These are phyloP conservation scores for Ceraceosorus guamensis DNA, from an alignment of 1,284 basidiomycete species.

Conservation along the genomic window DNA sequence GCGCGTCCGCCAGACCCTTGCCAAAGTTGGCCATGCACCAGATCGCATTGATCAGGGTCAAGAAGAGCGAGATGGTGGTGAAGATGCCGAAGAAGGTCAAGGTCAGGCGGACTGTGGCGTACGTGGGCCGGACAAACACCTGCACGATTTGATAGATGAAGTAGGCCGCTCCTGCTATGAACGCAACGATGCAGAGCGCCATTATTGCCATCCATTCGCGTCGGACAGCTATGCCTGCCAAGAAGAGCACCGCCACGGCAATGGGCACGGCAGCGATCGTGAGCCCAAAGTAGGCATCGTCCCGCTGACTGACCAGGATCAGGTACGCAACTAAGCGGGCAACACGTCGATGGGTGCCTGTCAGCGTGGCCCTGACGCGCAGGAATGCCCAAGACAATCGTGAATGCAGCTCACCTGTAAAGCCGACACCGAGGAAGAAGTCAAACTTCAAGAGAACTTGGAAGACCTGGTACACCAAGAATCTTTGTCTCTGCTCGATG, in stretches of 20 bases:
- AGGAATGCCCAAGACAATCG: neutral
- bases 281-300: conserved; percentile 29
- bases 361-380: neutral
- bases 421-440: conserved; percentile 32
- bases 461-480: conserved; percentile 38
- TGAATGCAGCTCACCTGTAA: neutral
- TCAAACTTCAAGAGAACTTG: conserved; percentile 38
- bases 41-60: conserved; percentile 26
- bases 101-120: conserved; percentile 28
- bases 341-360: too few species aligned
- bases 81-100: conserved; percentile 37
- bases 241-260: conserved; percentile 26
- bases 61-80: conserved; percentile 17
- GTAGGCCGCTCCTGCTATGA: conserved; percentile 30
- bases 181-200: conserved; percentile 23
- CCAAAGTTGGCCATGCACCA: conserved; percentile 35
- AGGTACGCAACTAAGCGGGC: conserved; percentile 35
- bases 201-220: conserved; percentile 30
- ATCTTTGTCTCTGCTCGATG: conserved; percentile 24
- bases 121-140: conserved; percentile 31
- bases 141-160: conserved; percentile 22
- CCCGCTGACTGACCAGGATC: conserved; percentile 29
- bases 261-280: conserved; percentile 38
- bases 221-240: conserved; percentile 27
- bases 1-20: conserved; percentile 27